Percentiles rank a stretch among this genome's conserved stretches.
phyloP scores from a whole-genome alignment of 106 monocot genomes.

The Platanthera guangdongensis region DNA sequence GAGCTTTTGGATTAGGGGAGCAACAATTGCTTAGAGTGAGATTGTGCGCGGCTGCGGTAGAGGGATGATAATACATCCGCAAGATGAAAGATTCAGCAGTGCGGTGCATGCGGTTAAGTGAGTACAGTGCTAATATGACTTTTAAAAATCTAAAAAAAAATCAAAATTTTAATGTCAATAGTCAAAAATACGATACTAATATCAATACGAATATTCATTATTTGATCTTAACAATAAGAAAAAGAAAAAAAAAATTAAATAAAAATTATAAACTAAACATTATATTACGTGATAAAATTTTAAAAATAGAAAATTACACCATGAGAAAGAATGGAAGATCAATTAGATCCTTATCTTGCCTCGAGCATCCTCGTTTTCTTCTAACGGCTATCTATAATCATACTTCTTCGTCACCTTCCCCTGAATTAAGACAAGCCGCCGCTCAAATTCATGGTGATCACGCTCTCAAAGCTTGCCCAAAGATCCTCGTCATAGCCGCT shows the following conservation, averaged over 20 bases:
- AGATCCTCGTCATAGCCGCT: constrained; percentile 13
- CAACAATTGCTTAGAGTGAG: too few relatives aligned
- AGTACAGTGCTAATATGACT: too few relatives aligned
- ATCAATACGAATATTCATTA: too few relatives aligned
- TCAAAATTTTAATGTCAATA: too few relatives aligned
- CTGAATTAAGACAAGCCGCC: not conserved
- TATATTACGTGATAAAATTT: not conserved
- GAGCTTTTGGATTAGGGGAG: too few relatives aligned
- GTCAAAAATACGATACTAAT: too few relatives aligned
- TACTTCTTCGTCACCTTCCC: not conserved
- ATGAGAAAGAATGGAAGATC: constrained; percentile 3
- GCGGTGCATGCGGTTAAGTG: too few relatives aligned
- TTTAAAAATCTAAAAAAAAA: too few relatives aligned
- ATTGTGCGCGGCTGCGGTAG: too few relatives aligned
- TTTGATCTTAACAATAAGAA: not conserved
- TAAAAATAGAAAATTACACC: not conserved
- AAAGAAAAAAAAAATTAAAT: not conserved
- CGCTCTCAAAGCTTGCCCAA: constrained; percentile 10
- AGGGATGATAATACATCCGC: too few relatives aligned
- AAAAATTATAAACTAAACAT: not conserved
- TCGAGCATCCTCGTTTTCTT: not conserved
- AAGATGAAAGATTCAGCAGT: too few relatives aligned
- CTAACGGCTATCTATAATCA: too few relatives aligned
- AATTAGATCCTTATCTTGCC: not conserved
- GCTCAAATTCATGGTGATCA: constrained; percentile 13